A percentile compares a stretch with the other conserved stretches of the same genome.
These are phyloP conservation scores for Cucurbita maxima DNA, from an alignment of 306 rosid genomes.

Conservation along the genomic window DNA sequence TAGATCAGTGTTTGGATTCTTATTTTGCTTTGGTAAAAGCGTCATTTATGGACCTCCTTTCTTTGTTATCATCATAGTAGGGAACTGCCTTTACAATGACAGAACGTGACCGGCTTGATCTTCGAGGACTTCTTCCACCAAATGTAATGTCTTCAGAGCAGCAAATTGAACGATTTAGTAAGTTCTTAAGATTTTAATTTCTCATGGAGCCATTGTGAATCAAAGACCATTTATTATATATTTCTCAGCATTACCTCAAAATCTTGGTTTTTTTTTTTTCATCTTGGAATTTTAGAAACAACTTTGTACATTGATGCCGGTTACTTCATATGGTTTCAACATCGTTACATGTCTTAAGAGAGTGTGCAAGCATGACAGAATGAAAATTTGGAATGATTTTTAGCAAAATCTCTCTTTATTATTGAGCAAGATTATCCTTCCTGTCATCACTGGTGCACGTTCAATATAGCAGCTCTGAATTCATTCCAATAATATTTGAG, in stretches of 20 bases:
- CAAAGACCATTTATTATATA: background rate
- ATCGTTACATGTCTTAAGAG: background rate
- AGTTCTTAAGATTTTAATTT: constrained; percentile 8
- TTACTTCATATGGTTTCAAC: background rate
- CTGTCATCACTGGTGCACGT: background rate
- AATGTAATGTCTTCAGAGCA: constrained; percentile 81
- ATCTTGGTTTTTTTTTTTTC: background rate
- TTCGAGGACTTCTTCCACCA: constrained; percentile 95
- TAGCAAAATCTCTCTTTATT: background rate
- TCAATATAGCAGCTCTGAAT: background rate
- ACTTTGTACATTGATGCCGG: background rate
- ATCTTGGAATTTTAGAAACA: background rate
- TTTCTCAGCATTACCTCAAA: background rate
- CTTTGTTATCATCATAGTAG: constrained; percentile 23
- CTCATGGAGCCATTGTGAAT: background rate
- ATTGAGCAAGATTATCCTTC: background rate
- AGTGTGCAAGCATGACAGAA: background rate
- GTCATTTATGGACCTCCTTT: background rate
- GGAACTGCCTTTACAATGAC: constrained; percentile 95
- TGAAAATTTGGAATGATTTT: background rate
- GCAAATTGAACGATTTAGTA: constrained; percentile 92
- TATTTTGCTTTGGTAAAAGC: background rate
- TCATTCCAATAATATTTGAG: background rate
- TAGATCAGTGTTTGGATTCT: background rate
- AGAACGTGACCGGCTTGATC: constrained; percentile 96